Conservation (phyloP, 495 filamentous ascomycete genomes). For the Acidomyces sp. region DNA sequence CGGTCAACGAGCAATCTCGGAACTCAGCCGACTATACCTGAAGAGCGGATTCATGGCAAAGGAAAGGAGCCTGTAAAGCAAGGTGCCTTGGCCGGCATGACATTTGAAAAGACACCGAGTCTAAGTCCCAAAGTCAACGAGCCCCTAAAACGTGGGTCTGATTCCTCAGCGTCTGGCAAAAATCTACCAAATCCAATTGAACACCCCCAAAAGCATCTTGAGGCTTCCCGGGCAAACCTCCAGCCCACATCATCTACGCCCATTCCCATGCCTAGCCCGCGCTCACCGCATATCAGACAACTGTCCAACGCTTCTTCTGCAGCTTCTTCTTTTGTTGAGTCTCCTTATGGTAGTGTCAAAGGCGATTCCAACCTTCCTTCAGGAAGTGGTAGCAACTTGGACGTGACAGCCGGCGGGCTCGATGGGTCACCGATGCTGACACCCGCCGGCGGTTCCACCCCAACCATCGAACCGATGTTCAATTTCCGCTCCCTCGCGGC, state of each 20-base stretch:
- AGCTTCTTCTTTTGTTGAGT: constrained; percentile 60
- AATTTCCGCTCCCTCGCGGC: constrained; percentile 82
- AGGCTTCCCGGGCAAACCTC: constrained; percentile 26
- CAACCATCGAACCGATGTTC: constrained; percentile 64
- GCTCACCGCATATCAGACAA: constrained; percentile 55
- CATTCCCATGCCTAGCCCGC: constrained; percentile 25
- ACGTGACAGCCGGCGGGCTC: constrained; percentile 16
- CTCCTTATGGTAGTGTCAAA: constrained; percentile 33
- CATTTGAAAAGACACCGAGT: constrained; percentile 26
- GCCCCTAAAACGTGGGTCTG: neutral
- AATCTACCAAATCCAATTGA: constrained; percentile 16
- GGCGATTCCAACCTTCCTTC: constrained; percentile 25
- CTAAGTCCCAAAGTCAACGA: constrained; percentile 19
- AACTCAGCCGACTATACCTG: constrained; percentile 8
- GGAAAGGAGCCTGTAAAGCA: constrained; percentile 69
- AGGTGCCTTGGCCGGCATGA: constrained; percentile 23
- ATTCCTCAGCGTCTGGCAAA: neutral
- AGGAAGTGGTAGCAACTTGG: constrained; percentile 22
- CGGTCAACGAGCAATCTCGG: constrained; percentile 16
- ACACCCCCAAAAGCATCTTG: constrained; percentile 25
- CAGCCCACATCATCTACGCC: constrained; percentile 24
- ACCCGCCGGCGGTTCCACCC: constrained; percentile 16
- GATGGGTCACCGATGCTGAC: neutral
- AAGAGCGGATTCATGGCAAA: constrained; percentile 41
- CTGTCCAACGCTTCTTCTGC: constrained; percentile 75